Base-by-base conservation (phyloP, 2,329 filamentous ascomycete genomes). In the Phaeoacremonium minimum region DNA sequence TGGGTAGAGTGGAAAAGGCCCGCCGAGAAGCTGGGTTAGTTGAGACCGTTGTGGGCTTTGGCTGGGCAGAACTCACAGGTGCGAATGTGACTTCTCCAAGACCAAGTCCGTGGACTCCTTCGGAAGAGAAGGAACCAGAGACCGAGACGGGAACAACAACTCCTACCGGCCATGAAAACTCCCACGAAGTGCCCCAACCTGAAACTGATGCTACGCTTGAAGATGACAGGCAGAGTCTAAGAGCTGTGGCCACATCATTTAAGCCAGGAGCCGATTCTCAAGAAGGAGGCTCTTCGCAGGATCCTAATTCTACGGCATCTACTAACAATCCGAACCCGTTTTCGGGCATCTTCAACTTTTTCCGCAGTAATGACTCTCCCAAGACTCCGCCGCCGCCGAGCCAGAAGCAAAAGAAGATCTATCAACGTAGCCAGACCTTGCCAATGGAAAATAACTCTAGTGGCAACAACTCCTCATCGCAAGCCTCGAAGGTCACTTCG, bases 1-100 rank as follows among this genome's bases (percentile, higher is more conserved):
- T 98, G 4, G 91, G 85, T 5, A 83, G 88, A 28, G 93, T 98
- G 2, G 89, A 97, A 47, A 98, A 98, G 61, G 91, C 93, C 9
- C 78, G 91, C 15, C 72, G 93, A 56, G 91, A 95, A 56, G 95
- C 90, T 42, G 91, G 91, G 1, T 68, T 97, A 18, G 87, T 98
- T 26, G 90, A 94, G 36, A 95, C 90, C 0, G 81, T 97, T 45
- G 88, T 93, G 18, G 87, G 87, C 37, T 96, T 91, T 73, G 91
- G 93, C 3, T 96, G 90, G 86, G 87, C 88, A 7, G 93, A 98
- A 60, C 65, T 98, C 38, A 96, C 87, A 0, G 80, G 80, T 14
- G 64, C 83, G n/a, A 85, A 78, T 45, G 67, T 75, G 52, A 69
- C 60, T 6, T 54, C 61, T 12, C 59, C 69, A 6, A 62, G 71